Base-by-base conservation (phyloP, 768 basidiomycete genomes). In the Lentinula edodes region DNA sequence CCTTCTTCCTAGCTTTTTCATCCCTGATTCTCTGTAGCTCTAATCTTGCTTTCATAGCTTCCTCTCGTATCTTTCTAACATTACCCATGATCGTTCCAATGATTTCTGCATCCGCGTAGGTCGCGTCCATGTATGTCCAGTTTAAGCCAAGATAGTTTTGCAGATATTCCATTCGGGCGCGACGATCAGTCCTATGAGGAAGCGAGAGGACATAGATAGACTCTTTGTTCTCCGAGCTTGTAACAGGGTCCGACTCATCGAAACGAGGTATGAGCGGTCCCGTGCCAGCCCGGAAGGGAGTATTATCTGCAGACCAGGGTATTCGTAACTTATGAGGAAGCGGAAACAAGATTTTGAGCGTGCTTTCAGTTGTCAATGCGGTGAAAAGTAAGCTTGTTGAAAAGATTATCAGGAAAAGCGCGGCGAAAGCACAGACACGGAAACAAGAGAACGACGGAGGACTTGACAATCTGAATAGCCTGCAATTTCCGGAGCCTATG, bases 121-220 rank as follows among this genome's bases (percentile, higher is more conserved):
- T 60, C 23, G 59, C 59, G 12, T 45, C 34, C 13, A 52, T 32
- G 34, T 52, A 60, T 7, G 50, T 60, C 59, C 59, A 60, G 10
- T 52, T 41, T 7, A 60, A 36, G 20, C 59, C 51, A 15, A 60
- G 23, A 43, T 60, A 60, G 6, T 23, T 35, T n/a, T 51, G 59
- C 28, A 60, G 48, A 34, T 9, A 34, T 42, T 60, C 59, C 59
- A 60, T 60, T 7, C 48, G 48, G 5, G 4, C n/a, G 32, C 59
- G 59, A 52, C 59, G 48, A 13, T 60, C 59, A 23, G 48, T 35
- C 20, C 59, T 16, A 32, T 42, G 41, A 34, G 59, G 59, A 12
- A 60, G 39, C 12, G 59, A 60, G 15, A 60, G 4, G 28, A 60
- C 59, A 41, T 60, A 52, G 39, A 60, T 60, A 3, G 59, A 52